These are phyloP conservation scores for Achlya hypogyna DNA, from an alignment of 352 stramenopile species.

Conservation along the genomic window DNA sequence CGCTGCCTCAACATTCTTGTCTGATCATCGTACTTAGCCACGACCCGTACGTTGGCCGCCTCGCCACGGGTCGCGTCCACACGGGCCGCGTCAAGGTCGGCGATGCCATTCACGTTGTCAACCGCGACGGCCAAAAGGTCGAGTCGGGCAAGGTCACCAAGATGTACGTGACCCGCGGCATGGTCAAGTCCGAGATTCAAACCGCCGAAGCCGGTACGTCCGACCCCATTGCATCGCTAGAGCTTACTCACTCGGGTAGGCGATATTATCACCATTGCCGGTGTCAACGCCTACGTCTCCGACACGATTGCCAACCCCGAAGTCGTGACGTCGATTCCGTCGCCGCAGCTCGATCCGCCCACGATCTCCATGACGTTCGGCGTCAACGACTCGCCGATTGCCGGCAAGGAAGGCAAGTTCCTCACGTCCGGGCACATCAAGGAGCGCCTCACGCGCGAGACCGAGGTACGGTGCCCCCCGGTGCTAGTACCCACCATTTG, in stretches of 20 bases:
- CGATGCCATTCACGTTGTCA: constrained; percentile 87
- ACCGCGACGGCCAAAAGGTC: constrained; percentile 71
- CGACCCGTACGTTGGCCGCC: constrained; percentile 96
- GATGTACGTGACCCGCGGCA: constrained; percentile 78
- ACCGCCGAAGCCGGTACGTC: constrained; percentile 71
- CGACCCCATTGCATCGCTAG: background rate
- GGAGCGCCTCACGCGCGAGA: constrained; percentile 89
- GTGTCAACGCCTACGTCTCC: constrained; percentile 85
- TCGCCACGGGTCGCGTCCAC: constrained; percentile 94
- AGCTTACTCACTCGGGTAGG: constrained; percentile 30
- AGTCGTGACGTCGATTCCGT: constrained; percentile 82
- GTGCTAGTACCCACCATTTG: background rate
- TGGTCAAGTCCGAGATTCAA: constrained; percentile 75
- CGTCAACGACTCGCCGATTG: constrained; percentile 95
- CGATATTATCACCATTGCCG: constrained; percentile 96
- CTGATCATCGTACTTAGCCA: constrained; percentile 53
- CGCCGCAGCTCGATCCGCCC: constrained; percentile 91
- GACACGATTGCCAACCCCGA: constrained; percentile 79
- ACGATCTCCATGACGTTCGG: constrained; percentile 98
- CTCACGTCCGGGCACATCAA: constrained; percentile 94
- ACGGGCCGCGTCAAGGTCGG: constrained; percentile 85
- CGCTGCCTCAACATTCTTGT: background rate
- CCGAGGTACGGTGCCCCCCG: constrained; percentile 40
- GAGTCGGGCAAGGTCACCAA: constrained; percentile 78
- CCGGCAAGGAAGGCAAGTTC: constrained; percentile 94